Base-by-base conservation (phyloP, 2,329 filamentous ascomycete species). In the Grosmannia clavigera region DNA sequence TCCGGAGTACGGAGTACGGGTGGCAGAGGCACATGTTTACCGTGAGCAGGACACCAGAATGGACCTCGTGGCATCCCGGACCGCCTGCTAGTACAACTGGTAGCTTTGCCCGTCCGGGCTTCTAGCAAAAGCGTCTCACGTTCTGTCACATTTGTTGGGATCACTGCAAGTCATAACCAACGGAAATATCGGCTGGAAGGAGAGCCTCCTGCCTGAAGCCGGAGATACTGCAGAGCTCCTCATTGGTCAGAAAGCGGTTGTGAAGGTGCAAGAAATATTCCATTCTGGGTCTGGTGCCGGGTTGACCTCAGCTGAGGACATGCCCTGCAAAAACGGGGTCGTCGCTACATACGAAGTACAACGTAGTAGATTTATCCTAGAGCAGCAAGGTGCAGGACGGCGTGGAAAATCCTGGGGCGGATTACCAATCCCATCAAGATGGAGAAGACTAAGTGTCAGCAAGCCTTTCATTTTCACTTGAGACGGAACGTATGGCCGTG, bases 331-430 rank as follows among this genome's bases (percentile, higher is more conserved):
- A 11, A 27, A 22, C 19, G 11, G 29, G n/a, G 31, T n/a, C 31
- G 29, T 61, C 60, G 60, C 60, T 58, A 22, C 22, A 22, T 22
- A 22, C 22, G 22, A 22, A 22, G 22, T 22, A 22, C 22, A 22
- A 22, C 22, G 22, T 22, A 22, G 22, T 22, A 56, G 56, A 61
- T 58, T 51, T 61, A 52, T 56, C 60, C 60, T 33, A 61, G 56
- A 58, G 7, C 16, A 52, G 59, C 35, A 4, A 43, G 43, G 35
- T 11, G 16, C 31, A 54, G 16, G 19, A 25, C 19, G 43, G 19
- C 16, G 43, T 31, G 31, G 31, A 4, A 14, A 35, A 54, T 54
- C 31, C 52, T 54, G 29, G 29, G 52, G 29, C 52, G n/a, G 52
- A 53, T 16, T 33, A 51, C 48, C 48, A 25, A 51, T 29, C 22